phyloP scores from a whole-genome alignment of 192 early-diverging fungal species.

The Linnemannia exigua region DNA sequence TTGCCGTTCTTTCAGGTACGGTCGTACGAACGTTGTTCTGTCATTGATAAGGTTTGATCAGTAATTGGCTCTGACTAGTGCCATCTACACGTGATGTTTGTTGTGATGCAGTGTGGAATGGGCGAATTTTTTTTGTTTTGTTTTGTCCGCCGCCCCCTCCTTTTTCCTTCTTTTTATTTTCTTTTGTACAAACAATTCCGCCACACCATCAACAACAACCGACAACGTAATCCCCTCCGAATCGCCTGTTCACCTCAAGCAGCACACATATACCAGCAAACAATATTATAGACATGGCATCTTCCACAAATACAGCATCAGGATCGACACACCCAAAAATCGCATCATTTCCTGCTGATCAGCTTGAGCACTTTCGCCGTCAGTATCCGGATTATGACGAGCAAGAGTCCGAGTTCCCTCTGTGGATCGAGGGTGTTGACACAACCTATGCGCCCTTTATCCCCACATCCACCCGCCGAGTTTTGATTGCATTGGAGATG shows the following conservation, averaged over 20 bases:
- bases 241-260: neutral
- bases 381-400: conserved; percentile 47
- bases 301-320: neutral
- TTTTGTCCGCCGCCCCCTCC: neutral
- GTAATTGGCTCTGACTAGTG: too few species aligned
- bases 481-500: conserved; percentile 62
- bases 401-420: conserved; percentile 57
- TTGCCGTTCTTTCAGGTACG: too few species aligned
- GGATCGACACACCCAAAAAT: neutral
- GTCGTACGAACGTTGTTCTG: too few species aligned
- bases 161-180: neutral
- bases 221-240: neutral
- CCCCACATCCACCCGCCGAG: conserved; percentile 68
- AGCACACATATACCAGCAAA: neutral
- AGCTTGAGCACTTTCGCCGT: conserved; percentile 11
- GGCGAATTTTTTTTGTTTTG: conserved; percentile 8
- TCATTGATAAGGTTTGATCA: too few species aligned
- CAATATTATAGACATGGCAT: neutral
- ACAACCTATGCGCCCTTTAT: conserved; percentile 68
- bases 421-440: conserved; percentile 68
- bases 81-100: neutral
- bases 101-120: neutral
- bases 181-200: neutral
- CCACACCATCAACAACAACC: neutral
- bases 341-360: neutral